Conservation (phyloP, 2,329 filamentous ascomycete genomes). For the Blastomyces percursus region DNA sequence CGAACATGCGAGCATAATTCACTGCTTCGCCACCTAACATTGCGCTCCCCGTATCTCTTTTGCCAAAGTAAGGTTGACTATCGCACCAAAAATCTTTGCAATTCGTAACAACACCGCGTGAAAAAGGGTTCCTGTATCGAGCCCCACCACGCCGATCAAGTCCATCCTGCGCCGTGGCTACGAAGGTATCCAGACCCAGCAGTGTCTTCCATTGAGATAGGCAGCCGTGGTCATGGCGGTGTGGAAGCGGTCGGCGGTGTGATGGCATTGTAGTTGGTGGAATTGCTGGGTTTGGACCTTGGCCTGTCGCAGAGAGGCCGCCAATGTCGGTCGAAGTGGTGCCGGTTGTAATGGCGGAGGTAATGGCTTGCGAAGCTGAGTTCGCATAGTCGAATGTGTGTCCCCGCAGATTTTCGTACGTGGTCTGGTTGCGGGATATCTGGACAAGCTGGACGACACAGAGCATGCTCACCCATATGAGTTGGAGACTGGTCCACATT, state of each 20-base stretch:
- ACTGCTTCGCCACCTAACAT: constrained; percentile 67
- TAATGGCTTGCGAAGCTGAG: constrained; percentile 48
- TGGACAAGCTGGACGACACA: constrained; percentile 88
- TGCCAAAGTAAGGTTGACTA: constrained; percentile 67
- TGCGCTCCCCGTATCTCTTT: constrained; percentile 60
- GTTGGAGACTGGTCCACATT: constrained; percentile 70
- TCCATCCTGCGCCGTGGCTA: constrained; percentile 75
- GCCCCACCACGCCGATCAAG: constrained; percentile 41
- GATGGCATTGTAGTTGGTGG: constrained; percentile 29
- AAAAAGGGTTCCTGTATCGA: constrained; percentile 69
- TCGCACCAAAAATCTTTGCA: constrained; percentile 97
- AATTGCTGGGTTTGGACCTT: constrained; percentile 49
- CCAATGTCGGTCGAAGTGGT: constrained; percentile 54
- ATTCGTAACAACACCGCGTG: constrained; percentile 69
- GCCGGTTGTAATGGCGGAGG: constrained; percentile 59
- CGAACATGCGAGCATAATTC: constrained; percentile 84
- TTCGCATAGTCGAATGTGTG: constrained; percentile 50
- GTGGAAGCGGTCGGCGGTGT: constrained; percentile 41
- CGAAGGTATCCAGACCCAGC: constrained; percentile 84
- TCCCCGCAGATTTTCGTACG: constrained; percentile 91
- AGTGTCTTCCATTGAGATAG: constrained; percentile 72
- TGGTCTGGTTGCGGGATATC: constrained; percentile 84
- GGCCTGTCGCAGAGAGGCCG: constrained; percentile 56
- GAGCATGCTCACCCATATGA: constrained; percentile 96
- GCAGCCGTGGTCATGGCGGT: constrained; percentile 47